A percentile compares a stretch with the other conserved stretches of the same genome.
These are phyloP conservation scores for Tylopilus orsonianus DNA, from an alignment of 1,284 basidiomycete species.

Conservation along the genomic window DNA sequence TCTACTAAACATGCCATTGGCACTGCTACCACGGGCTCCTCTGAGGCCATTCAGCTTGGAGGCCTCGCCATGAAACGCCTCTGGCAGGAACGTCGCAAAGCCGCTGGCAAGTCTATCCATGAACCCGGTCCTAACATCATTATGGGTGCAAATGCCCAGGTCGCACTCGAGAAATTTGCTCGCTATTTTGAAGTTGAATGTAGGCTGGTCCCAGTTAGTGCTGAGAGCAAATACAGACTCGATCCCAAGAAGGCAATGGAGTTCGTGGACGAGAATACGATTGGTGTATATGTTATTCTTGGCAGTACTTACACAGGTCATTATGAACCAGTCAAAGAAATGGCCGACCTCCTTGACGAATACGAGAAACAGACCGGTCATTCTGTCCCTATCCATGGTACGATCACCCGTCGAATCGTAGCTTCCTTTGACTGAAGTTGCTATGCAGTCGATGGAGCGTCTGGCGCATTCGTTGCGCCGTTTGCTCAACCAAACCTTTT, in stretches of 20 bases:
- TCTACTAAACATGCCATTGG: slow-evolving; percentile 74
- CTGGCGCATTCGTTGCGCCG: slow-evolving; percentile 84
- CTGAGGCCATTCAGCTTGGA: slow-evolving; percentile 91
- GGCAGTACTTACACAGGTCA: slow-evolving; percentile 92
- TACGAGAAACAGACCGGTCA: slow-evolving; percentile 82
- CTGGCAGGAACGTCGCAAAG: slow-evolving; percentile 90
- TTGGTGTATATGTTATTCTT: slow-evolving; percentile 79
- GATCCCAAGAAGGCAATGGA: slow-evolving; percentile 85
- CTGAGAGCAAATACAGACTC: slow-evolving; percentile 78
- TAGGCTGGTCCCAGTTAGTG: slow-evolving; percentile 75
- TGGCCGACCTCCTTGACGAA: slow-evolving; percentile 83
- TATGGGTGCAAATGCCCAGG: slow-evolving; percentile 84
- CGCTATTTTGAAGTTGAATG: slow-evolving; percentile 90
- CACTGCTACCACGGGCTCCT: slow-evolving; percentile 93
- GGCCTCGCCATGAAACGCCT: slow-evolving; percentile 93
- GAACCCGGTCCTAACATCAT: slow-evolving; percentile 80
- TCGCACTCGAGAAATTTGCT: slow-evolving; percentile 89
- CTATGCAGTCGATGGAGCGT: slow-evolving; percentile 67
- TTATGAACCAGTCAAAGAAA: slow-evolving; percentile 89
- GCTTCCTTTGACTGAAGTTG: slow-evolving; percentile 1
- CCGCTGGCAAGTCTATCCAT: slow-evolving; percentile 81
- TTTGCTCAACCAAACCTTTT: slow-evolving; percentile 75
- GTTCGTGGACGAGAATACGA: slow-evolving; percentile 90
- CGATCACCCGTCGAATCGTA: slow-evolving; percentile 30
- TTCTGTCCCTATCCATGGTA: slow-evolving; percentile 81